phyloP scores from a whole-genome alignment of 2,329 filamentous ascomycete species.

The Sporothrix brasiliensis region DNA sequence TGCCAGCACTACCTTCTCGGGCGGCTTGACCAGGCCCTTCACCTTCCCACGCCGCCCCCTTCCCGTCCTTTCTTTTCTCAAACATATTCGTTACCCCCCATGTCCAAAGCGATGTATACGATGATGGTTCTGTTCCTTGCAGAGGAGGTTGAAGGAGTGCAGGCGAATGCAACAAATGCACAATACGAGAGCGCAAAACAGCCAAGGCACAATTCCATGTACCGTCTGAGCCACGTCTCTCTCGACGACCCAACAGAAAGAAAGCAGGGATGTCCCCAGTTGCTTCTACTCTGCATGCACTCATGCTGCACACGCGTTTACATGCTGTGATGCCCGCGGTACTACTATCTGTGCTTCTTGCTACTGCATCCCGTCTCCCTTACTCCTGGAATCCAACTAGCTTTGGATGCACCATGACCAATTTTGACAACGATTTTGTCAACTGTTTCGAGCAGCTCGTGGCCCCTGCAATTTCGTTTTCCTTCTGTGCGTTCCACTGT shows the following conservation, averaged over 20 bases:
- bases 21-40: neutral
- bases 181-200: conserved; percentile 6
- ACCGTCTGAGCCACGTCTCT: neutral
- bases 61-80: neutral
- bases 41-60: neutral
- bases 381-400: neutral
- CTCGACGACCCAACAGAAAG: neutral
- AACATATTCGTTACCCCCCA: neutral
- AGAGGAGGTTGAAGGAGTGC: conserved; percentile 12
- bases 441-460: neutral
- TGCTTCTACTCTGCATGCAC: neutral
- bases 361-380: neutral
- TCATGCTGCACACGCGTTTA: neutral
- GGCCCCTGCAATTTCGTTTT: neutral
- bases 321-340: neutral
- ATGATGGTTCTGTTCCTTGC: conserved; percentile 18
- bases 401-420: neutral
- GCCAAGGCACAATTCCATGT: conserved; percentile 1
- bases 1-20: conserved; percentile 17
- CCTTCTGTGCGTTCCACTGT: neutral
- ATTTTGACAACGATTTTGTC: neutral
- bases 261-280: neutral
- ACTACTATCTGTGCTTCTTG: neutral
- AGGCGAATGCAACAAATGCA: neutral
- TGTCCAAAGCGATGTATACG: neutral